A percentile compares a stretch with the other conserved stretches of the same genome.
These are phyloP conservation scores for Trichoderma asperelloides DNA, from an alignment of 495 filamentous ascomycete species.

Conservation along the genomic window DNA sequence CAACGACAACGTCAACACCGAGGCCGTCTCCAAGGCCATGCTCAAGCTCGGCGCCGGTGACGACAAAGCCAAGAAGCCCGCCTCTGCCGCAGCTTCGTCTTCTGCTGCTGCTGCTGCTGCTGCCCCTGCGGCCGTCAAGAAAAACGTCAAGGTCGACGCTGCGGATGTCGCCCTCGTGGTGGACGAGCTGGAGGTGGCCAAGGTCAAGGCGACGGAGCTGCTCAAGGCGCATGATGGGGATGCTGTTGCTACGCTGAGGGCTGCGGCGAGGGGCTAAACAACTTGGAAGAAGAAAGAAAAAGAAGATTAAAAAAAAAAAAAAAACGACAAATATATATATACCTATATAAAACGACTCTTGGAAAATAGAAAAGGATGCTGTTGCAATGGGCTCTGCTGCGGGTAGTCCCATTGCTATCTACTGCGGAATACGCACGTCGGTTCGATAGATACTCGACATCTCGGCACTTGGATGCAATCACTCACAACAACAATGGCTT, in stretches of 20 bases:
- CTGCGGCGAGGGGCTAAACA: conserved; percentile 20
- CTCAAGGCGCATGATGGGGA: conserved; percentile 73
- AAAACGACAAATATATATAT: neutral
- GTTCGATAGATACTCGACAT: too few species aligned
- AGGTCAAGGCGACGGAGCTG: conserved; percentile 74
- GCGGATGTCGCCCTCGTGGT: conserved; percentile 39
- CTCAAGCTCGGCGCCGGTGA: conserved; percentile 46
- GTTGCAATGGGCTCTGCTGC: neutral
- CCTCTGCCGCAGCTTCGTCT: too few species aligned
- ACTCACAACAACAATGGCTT: too few species aligned
- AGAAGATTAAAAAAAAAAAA: neutral
- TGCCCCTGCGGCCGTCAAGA: conserved; percentile 18
- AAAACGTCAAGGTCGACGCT: conserved; percentile 41
- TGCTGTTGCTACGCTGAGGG: conserved; percentile 58
- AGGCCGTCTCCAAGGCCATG: conserved; percentile 81
- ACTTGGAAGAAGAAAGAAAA: neutral
- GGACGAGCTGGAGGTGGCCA: conserved; percentile 69
- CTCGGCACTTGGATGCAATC: too few species aligned
- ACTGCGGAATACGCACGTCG: too few species aligned
- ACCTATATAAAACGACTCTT: neutral
- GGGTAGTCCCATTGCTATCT: too few species aligned
- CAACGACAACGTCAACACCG: conserved; percentile 60
- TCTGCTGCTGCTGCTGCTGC: too few species aligned
- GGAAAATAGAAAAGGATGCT: neutral
- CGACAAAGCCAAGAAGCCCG: conserved; percentile 25